Evolutionary conservation across 331 rosid species (phyloP).

Genomic region (Malus hybrid): DNA sequence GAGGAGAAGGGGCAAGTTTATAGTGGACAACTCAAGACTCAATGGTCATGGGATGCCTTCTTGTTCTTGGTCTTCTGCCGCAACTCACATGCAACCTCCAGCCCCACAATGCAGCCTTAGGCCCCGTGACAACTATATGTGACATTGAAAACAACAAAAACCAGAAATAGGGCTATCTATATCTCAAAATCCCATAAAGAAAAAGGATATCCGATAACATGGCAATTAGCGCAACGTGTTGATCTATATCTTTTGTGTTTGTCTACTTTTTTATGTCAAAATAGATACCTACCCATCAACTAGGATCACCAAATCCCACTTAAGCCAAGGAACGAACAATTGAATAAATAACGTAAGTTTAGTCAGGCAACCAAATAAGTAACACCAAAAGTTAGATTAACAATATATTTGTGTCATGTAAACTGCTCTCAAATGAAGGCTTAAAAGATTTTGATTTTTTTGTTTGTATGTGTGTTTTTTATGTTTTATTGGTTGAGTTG

Average conservation of each 20-base stretch:
- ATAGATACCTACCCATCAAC: neutral
- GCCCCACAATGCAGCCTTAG: constrained; percentile 9
- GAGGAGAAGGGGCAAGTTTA: neutral
- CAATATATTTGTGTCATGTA: too few species aligned
- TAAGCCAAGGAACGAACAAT: neutral
- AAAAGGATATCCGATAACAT: neutral
- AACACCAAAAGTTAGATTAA: too few species aligned
- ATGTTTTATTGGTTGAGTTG: too few species aligned
- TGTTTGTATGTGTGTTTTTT: too few species aligned
- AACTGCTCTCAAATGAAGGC: too few species aligned
- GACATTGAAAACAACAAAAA: constrained; percentile 7
- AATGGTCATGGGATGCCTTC: constrained; percentile 13
- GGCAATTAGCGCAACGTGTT: neutral
- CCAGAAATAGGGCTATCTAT: neutral
- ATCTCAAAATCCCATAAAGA: neutral
- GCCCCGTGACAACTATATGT: constrained; percentile 14
- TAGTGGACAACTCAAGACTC: constrained; percentile 37
- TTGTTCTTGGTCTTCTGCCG: neutral
- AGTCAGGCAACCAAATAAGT: neutral
- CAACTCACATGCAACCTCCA: constrained; percentile 27
- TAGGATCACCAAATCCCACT: neutral
- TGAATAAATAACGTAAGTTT: neutral
- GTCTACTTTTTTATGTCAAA: neutral
- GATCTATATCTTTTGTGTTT: neutral
- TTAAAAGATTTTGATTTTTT: too few species aligned